Evolutionary conservation across 75 land plant genomes (phyloP), one percentile per base, ranked within the genome.

Genomic region (Ceratopteris richardii): DNA sequence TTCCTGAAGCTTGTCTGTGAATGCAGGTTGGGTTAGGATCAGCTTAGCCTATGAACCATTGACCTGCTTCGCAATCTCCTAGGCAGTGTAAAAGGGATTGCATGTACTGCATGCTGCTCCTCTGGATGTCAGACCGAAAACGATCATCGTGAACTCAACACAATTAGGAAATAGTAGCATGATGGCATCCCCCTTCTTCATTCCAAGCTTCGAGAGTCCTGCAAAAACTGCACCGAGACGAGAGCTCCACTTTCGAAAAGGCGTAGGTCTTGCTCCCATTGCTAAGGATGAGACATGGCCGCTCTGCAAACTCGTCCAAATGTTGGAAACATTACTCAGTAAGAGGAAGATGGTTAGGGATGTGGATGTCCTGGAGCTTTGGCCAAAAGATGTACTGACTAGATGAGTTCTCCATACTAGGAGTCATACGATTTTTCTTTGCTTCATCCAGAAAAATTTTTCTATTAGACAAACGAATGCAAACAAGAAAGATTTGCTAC

Each of bases 111-210:
- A 54, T 14, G 59, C 42, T 18, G 80, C 87, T 29, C 92, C 92
- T 25, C 29, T 26, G 43, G 18, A 53, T 37, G 81, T 68, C 0
- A 78, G 75, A 0, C 77, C 92, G 44, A 87, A 72, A 70, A 87
- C 84, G 20, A 79, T 58, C 52, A 81, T 56, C 31, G 62, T 73
- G 55, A 78, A 81, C 41, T 87, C 82, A 1, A 77, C 59, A 25
- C 61, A 83, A 77, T 83, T 87, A 31, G 66, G 81, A 37, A 87
- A 77, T 33, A 83, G 53, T 7, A 79, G 62, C 92, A 87, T 87
- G 58, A 87, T 76, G 17, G 81, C 92, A 37, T 80, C 72, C 4
- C 80, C 80, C 29, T 70, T 40, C 5, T 43, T 2, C 51, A 86
- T 31, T 23, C 83, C 86, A 18, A 77, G 31, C 1, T 54, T 57